These are phyloP conservation scores for Geranomyces michiganensis DNA, from an alignment of 192 early-diverging fungal genomes.

Conservation along the genomic window DNA sequence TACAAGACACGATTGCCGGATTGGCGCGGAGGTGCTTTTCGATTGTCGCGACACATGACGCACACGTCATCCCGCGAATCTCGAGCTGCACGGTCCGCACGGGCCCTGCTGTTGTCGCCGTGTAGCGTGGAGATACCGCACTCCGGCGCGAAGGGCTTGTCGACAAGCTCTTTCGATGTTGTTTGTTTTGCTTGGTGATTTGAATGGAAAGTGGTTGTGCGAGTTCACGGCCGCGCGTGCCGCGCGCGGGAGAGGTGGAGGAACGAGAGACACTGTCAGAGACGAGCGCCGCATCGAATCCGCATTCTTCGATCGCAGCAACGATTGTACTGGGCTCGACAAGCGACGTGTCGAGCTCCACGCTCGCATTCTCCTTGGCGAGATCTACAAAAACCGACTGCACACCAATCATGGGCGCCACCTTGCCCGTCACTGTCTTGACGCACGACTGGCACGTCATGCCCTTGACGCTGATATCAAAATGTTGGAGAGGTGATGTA, in stretches of 20 bases:
- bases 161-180: not conserved
- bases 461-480: slow-evolving; percentile 46
- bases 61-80: slow-evolving; percentile 94
- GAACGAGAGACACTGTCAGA: not conserved
- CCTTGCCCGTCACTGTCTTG: slow-evolving; percentile 64
- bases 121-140: slow-evolving; percentile 16
- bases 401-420: slow-evolving; percentile 58
- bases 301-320: slow-evolving; percentile 67
- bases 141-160: not conserved
- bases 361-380: slow-evolving; percentile 51
- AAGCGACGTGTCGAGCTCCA: slow-evolving; percentile 54
- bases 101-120: slow-evolving; percentile 25
- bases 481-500: not conserved
- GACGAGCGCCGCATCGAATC: slow-evolving; percentile 61
- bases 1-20: slow-evolving; percentile 70
- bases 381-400: slow-evolving; percentile 58
- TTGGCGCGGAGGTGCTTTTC: slow-evolving; percentile 67
- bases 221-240: not conserved
- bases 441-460: slow-evolving; percentile 89
- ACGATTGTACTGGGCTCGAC: slow-evolving; percentile 45
- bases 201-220: not conserved
- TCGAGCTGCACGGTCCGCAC: slow-evolving; percentile 49
- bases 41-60: slow-evolving; percentile 86
- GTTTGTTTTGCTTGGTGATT: slow-evolving; percentile 2
- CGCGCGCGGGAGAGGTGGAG: not conserved